A percentile compares a stretch with the other conserved stretches of the same genome.
Evolutionary conservation across 1,284 basidiomycete genomes (phyloP).

Genomic region (Naganishia sp.): DNA sequence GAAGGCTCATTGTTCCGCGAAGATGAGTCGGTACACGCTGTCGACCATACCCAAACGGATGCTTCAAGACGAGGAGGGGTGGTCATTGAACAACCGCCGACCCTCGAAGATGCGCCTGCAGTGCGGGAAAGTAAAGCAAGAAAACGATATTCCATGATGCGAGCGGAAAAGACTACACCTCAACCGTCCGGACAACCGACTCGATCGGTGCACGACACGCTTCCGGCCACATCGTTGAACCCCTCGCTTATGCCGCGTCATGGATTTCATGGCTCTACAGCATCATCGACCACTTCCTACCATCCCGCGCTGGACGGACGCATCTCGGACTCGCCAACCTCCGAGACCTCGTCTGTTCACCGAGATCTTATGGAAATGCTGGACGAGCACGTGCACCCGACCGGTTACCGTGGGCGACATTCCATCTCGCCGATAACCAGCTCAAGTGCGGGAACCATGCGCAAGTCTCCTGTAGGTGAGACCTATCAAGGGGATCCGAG

Average conservation of each 20-base stretch:
- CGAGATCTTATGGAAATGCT: constrained; percentile 3
- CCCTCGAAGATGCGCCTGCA: background rate
- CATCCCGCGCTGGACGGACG: constrained; percentile 17
- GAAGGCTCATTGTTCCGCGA: constrained; percentile 21
- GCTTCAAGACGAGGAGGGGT: constrained; percentile 17
- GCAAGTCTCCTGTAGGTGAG: background rate
- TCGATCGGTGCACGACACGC: background rate
- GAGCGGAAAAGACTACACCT: constrained; percentile 26
- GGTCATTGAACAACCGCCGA: constrained; percentile 21
- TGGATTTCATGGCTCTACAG: background rate
- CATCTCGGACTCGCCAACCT: constrained; percentile 5
- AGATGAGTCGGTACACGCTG: constrained; percentile 5
- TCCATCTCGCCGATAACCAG: constrained; percentile 14
- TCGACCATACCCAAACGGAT: constrained; percentile 13
- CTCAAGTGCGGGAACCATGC: background rate
- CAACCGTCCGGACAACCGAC: background rate
- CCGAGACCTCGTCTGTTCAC: background rate
- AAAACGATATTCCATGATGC: constrained; percentile 32
- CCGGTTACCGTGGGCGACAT: constrained; percentile 1
- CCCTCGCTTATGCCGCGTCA: background rate
- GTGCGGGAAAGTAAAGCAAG: constrained; percentile 15
- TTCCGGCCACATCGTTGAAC: background rate
- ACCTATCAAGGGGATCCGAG: background rate
- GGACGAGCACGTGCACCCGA: background rate
- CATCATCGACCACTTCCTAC: constrained; percentile 13